A percentile compares a stretch with the other conserved stretches of the same genome.
Conservation (phyloP, 1,284 basidiomycete genomes). For the Spongispora temasekensis region DNA sequence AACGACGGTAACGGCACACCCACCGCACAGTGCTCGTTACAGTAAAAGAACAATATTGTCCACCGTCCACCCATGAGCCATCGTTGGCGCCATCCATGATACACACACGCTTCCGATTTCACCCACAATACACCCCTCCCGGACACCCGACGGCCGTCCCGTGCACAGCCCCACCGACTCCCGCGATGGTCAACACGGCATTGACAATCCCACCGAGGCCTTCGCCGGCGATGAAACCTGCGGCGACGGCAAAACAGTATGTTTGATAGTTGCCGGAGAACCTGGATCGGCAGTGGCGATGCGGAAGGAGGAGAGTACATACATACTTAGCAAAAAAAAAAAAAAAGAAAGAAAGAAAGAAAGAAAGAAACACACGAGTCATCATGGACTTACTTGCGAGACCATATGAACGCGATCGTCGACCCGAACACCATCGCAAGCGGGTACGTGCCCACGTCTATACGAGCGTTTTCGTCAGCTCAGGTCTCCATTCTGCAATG, state of each 20-base stretch:
- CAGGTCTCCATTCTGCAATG: too few species aligned
- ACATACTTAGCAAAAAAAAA: background rate
- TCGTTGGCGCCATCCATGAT: too few species aligned
- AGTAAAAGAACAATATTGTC: too few species aligned
- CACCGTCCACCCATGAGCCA: too few species aligned
- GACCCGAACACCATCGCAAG: conserved; percentile 5
- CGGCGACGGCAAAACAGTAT: conserved; percentile 7
- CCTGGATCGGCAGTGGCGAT: too few species aligned
- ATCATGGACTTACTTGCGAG: background rate
- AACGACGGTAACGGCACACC: too few species aligned
- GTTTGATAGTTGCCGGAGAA: background rate
- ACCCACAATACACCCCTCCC: conserved; percentile 1
- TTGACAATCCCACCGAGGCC: conserved; percentile 8
- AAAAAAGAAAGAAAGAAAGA: background rate
- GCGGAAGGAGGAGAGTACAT: background rate
- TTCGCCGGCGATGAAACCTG: conserved; percentile 8
- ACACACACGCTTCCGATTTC: too few species aligned
- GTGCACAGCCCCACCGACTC: background rate
- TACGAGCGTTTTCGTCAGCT: too few species aligned
- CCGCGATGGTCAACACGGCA: conserved; percentile 4
- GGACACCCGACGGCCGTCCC: conserved; percentile 9
- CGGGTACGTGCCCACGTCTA: conserved; percentile 6
- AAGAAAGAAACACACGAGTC: too few species aligned
- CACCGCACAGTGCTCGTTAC: too few species aligned
- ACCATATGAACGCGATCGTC: conserved; percentile 3